Evolutionary conservation across 192 early-diverging fungal species (phyloP), one percentile per base, ranked within the genome.

Genomic region (Coemansia erecta): DNA sequence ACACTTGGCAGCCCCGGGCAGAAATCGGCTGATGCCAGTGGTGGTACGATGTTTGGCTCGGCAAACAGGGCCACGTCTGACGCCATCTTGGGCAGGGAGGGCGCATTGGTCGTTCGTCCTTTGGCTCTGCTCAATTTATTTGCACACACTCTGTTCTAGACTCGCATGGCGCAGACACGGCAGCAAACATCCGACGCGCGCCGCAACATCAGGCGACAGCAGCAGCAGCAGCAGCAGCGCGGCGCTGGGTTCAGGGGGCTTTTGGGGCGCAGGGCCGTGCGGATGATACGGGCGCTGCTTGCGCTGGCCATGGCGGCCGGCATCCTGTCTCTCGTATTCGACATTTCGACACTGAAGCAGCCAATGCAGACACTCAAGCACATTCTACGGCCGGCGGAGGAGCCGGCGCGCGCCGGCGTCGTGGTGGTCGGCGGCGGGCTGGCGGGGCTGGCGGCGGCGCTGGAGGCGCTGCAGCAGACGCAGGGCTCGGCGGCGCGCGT

Each of bases 391-490:
- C 7, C 33, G 11, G 35, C 33, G 24, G 12, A 26, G 13, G 68
- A 64, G 63, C 39, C 58, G 15, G 51, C 58, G 1, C 73, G 58
- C 11, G 48, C 67, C 18, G 60, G 44, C 46, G 60, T 76, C 10
- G 48, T 68, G 8, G 50, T 76, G 13, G 59, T 76, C 17, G 73
- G 73, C 5, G 60, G 73, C 10, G 73, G 73, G 1, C 57, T 76
- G 50, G 67, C 73, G 1, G 73, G 73, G 0, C 50, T 76, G 54
- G 56, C 73, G 15, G 73, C 73, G 6, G 73, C 73, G 8, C 23
- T 66, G 5, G 73, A 76, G 47, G 73, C 73, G 19, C 64, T 76
- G 11, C 63, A 56, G 39, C 63, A 62, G 46, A 70, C 73, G 15
- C 44, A 61, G 15, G 17, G 13, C 9, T 23, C 55, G 18, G 58